phyloP scores from a whole-genome alignment of 441 rosid species.

The Viola pubescens region DNA sequence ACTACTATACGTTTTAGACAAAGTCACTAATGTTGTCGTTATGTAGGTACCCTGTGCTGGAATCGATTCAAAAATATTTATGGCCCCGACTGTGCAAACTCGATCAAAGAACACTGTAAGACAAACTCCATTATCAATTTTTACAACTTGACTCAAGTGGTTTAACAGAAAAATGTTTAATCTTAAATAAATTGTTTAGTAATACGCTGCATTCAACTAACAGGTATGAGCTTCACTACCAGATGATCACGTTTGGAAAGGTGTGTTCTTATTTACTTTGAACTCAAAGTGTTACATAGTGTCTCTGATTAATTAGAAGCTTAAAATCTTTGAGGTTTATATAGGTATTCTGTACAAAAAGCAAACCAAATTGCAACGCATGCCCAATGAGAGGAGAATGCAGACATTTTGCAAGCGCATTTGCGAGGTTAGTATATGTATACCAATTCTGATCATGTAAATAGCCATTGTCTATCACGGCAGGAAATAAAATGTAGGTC shows the following conservation, averaged over 20 bases:
- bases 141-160: slow-evolving; percentile 8
- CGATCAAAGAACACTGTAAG: slow-evolving; percentile 83
- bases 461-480: not conserved
- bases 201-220: slow-evolving; percentile 19
- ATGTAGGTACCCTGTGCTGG: slow-evolving; percentile 80
- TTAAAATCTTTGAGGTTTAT: slow-evolving; percentile 18
- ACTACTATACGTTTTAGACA: not conserved
- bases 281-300: slow-evolving; percentile 9
- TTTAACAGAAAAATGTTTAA: slow-evolving; percentile 3
- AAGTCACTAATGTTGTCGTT: slow-evolving; percentile 17
- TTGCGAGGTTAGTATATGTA: slow-evolving; percentile 62
- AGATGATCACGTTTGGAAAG: slow-evolving; percentile 97
- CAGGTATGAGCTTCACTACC: slow-evolving; percentile 98
- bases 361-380: slow-evolving; percentile 88
- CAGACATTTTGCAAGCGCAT: slow-evolving; percentile 97
- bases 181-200: slow-evolving; percentile 12
- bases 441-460: slow-evolving; percentile 6
- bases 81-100: slow-evolving; percentile 98
- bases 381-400: slow-evolving; percentile 98
- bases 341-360: slow-evolving; percentile 97
- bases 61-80: slow-evolving; percentile 79
- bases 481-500: not conserved
- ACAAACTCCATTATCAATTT: slow-evolving; percentile 16
- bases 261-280: slow-evolving; percentile 21
- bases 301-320: slow-evolving; percentile 11